Evolutionary conservation across 129 eudicot species (phyloP), one percentile per base, ranked within the genome.

Genomic region (Helianthus annuus): DNA sequence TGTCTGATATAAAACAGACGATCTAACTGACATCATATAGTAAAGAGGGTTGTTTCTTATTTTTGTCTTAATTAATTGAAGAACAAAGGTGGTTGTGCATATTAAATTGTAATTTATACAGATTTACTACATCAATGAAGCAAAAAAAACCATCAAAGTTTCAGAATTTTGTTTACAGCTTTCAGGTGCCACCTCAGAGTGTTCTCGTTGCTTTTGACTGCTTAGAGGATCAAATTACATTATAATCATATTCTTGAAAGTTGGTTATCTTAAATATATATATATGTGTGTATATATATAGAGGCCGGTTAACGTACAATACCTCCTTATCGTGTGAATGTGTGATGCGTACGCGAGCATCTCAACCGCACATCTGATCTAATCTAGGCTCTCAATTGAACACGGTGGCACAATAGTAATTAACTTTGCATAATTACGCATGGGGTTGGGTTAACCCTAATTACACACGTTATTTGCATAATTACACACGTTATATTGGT

Each of bases 1-100:
- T 64, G 66, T 75, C 73, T 55, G 68, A 66, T 29, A 56, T 62
- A 42, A 15, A 54, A 75, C 68, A 70, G 60, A 59, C 68, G 42
- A 66, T 52, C 79, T 75, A n/a, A 76, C 65, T 66, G 80, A 58
- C 58, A 32, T 34, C 38, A 34, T 61, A 40, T 46, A 45, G 42
- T 15, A 67, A 56, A 68, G 73, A 73, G 38, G n/a, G 62, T 68
- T 67, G 75, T 69, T 74, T 64, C 71, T 64, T 65, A 42, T 75
- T n/a, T n/a, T 15, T 32, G 36, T 75, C 65, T 75, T 75, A 53
- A 53, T 75, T 9, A 53, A 55, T 12, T 32, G 5, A 60, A 72
- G 77, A 10, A 73, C 77, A 61, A 66, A 75, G 66, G 72, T 65
- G 66, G 79, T 75, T 71, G 7, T 27, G 3, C 52, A 58, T 52